A percentile compares a stretch with the other conserved stretches of the same genome.
Evolutionary conservation across 192 early-diverging fungal genomes (phyloP).

Genomic region (Chytriomyces sp.): DNA sequence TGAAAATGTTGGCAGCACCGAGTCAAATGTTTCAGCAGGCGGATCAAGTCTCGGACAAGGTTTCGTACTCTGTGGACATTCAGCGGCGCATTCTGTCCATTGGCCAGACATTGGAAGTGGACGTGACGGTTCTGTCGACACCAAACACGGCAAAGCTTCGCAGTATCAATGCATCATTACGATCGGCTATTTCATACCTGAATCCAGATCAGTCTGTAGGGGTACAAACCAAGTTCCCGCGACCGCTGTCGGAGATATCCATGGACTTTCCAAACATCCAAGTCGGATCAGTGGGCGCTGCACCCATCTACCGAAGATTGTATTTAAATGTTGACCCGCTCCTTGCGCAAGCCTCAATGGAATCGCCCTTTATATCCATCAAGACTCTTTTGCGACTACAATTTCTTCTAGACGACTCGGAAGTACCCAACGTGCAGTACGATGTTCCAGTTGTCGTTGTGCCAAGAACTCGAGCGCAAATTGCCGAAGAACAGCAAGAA

Average conservation of each 20-base stretch:
- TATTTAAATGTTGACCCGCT: constrained; percentile 4
- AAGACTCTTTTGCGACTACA: constrained; percentile 6
- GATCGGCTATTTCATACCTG: constrained; percentile 3
- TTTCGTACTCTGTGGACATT: constrained; percentile 19
- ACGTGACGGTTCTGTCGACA: constrained; percentile 6
- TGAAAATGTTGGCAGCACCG: constrained; percentile 11
- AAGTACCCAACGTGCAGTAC: constrained; percentile 14
- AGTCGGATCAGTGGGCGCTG: neutral
- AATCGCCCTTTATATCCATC: constrained; percentile 16
- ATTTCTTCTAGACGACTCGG: constrained; percentile 7
- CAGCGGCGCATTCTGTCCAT: constrained; percentile 9
- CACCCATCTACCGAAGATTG: neutral
- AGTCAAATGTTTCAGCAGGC: constrained; percentile 22
- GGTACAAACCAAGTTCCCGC: neutral
- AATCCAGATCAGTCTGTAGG: neutral
- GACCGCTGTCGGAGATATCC: constrained; percentile 9
- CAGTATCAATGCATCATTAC: constrained; percentile 10
- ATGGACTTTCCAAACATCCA: constrained; percentile 2
- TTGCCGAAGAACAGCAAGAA: too few relatives aligned
- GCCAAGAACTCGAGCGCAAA: neutral
- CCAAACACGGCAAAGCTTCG: constrained; percentile 18
- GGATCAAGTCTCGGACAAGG: constrained; percentile 5
- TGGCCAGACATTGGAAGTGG: constrained; percentile 21
- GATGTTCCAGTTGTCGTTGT: constrained; percentile 24
- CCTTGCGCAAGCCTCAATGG: constrained; percentile 13